phyloP scores from a whole-genome alignment of 75 land plant species.

The Selaginella moellendorffii region DNA sequence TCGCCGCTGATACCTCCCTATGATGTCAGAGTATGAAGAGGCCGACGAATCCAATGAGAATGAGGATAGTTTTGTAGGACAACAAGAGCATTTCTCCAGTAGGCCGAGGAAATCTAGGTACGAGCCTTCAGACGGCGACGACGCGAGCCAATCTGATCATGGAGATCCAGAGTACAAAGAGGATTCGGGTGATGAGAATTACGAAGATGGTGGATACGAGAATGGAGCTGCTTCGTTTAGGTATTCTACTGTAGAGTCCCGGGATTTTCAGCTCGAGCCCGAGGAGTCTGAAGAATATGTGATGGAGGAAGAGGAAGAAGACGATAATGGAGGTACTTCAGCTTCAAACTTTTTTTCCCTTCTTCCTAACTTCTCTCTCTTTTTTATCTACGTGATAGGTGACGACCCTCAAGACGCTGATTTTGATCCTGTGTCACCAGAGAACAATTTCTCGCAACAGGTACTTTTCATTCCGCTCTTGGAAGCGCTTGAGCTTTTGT shows the following conservation, averaged over 20 bases:
- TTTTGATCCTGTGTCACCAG: conserved; percentile 32
- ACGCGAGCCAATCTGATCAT: neutral
- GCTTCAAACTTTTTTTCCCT: too few relatives aligned
- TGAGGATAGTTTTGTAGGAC: neutral
- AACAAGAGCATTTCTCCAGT: neutral
- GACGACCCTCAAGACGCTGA: conserved; percentile 95
- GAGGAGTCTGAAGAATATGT: neutral
- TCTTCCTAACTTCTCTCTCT: too few relatives aligned
- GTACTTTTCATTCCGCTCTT: neutral
- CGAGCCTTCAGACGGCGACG: neutral
- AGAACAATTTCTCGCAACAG: neutral
- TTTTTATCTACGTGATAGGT: conserved; percentile 28
- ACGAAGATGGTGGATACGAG: conserved; percentile 30
- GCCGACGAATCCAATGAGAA: neutral
- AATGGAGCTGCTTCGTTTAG: conserved; percentile 8
- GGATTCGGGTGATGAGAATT: conserved; percentile 25
- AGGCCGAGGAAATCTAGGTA: neutral
- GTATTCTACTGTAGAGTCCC: neutral
- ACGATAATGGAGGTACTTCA: neutral
- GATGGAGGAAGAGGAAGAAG: neutral
- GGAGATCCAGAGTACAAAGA: neutral
- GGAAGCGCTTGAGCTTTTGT: too few relatives aligned
- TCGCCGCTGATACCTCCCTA: too few relatives aligned
- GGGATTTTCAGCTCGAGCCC: neutral
- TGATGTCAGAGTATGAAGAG: neutral